These are phyloP conservation scores for Lenwebbia sp. DNA, from an alignment of 345 rosid species.

Conservation along the genomic window DNA sequence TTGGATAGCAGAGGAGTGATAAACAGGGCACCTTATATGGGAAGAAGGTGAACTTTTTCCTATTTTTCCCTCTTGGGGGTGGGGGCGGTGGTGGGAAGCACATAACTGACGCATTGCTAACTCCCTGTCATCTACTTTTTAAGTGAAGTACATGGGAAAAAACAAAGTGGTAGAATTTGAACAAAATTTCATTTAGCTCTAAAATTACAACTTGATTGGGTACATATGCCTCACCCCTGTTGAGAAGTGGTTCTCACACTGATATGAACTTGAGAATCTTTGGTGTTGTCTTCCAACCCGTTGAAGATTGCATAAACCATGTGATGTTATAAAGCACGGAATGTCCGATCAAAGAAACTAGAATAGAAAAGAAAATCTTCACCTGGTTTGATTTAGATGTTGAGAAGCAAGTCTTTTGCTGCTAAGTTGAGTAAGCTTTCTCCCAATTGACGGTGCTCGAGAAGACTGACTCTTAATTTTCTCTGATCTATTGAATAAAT, in stretches of 20 bases:
- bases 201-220: background rate
- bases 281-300: conserved; percentile 17
- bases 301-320: background rate
- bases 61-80: background rate
- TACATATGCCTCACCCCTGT: background rate
- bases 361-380: background rate
- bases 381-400: background rate
- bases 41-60: no score
- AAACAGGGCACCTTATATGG: no score
- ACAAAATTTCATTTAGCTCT: background rate
- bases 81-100: background rate
- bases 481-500: conserved; percentile 17
- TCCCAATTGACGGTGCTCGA: conserved; percentile 13
- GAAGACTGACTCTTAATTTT: conserved; percentile 10
- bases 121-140: no score
- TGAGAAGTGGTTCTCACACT: background rate
- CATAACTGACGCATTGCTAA: background rate
- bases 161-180: no score
- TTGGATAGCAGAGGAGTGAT: no score
- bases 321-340: background rate
- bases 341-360: background rate
- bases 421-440: conserved; percentile 13
- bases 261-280: conserved; percentile 6
- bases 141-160: no score
- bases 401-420: conserved; percentile 10